A percentile compares a stretch with the other conserved stretches of the same genome.
phyloP scores from a whole-genome alignment of 768 basidiomycete genomes.

The Sistotremastrum niveocremeum region DNA sequence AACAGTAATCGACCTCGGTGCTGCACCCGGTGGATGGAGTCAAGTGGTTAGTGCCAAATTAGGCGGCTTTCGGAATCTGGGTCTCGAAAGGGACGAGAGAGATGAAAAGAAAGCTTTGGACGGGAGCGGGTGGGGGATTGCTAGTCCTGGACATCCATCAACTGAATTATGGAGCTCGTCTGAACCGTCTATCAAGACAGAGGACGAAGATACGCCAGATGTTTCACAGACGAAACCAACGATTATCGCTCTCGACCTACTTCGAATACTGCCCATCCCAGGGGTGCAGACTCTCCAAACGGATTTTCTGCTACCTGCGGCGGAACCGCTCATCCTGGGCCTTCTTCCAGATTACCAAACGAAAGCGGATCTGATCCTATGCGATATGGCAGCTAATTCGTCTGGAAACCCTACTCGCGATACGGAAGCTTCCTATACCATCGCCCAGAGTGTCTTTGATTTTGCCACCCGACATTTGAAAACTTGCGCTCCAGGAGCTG shows the following conservation, averaged over 20 bases:
- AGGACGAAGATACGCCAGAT: conserved; percentile 5
- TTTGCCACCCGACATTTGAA: conserved; percentile 48
- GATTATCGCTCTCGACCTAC: conserved; percentile 72
- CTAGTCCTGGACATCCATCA: conserved; percentile 2
- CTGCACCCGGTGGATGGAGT: conserved; percentile 90
- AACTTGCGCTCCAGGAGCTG: conserved; percentile 28
- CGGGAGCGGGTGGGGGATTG: conserved; percentile 21
- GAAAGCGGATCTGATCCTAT: conserved; percentile 69
- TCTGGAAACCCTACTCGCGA: conserved; percentile 60
- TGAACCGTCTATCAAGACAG: conserved; percentile 1
- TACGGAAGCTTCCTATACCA: conserved; percentile 51
- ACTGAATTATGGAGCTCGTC: not conserved
- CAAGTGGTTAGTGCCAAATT: conserved; percentile 62
- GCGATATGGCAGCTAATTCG: conserved; percentile 82
- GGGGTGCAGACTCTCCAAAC: conserved; percentile 64
- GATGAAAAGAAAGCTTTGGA: conserved; percentile 1
- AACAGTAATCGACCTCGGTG: conserved; percentile 76
- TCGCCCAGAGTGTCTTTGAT: conserved; percentile 58
- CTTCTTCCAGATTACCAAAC: conserved; percentile 17
- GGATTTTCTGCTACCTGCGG: conserved; percentile 56
- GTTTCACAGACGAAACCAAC: conserved; percentile 8
- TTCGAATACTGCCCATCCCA: conserved; percentile 55
- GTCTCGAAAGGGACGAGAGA: conserved; percentile 6
- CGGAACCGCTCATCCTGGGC: conserved; percentile 30
- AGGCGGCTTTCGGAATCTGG: conserved; percentile 26